Evolutionary conservation across 2,329 filamentous ascomycete genomes (phyloP), one percentile per base, ranked within the genome.

Genomic region (Ilyonectria destructans): DNA sequence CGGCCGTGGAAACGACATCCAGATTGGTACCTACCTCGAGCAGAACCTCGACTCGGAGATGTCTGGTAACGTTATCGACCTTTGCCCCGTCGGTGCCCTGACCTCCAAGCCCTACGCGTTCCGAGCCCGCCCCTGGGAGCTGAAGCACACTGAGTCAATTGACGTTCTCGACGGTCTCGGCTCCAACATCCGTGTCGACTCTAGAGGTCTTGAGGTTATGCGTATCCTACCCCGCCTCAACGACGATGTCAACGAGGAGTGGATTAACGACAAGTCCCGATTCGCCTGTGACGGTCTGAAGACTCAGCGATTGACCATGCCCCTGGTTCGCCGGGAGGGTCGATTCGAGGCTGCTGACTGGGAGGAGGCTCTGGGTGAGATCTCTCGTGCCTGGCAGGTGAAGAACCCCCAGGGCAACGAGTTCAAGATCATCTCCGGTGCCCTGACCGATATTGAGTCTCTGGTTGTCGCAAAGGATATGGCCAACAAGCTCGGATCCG

Each of bases 21-120:
- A 99, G 84, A 99, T 99, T 79, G 96, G 96, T 70, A 99, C 96
- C 71, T 99, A 99, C 84, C 89, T 99, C 62, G 96, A 99, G 85
- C 91, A 93, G 81, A 96, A 95, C 78, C 89, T 99, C 71, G 93
- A 98, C 83, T 93, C 95, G 7, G 96, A 99, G 83, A 86, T 99
- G 79, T 99, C 96, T 62, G 96, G 92, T 77, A 99, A 99, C 82
- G 93, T 99, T 75, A 98, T 98, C 82, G 96, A 99, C 81, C 91
- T 99, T 60, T 99, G 96, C 87, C 96, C 96, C 68, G 96, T 99
- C 67, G 96, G 96, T 82, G 96, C 96, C 64, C 89, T 99, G 68
- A 97, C 95, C 40, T 97, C 96, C 8, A 99, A 98, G 86, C 96
- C 96, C 58, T 98, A 98, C 79, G 96, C 96, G 48, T 99, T 98